Conservation (phyloP, 2,329 filamentous ascomycete species). For the Ceratocystis destructans region DNA sequence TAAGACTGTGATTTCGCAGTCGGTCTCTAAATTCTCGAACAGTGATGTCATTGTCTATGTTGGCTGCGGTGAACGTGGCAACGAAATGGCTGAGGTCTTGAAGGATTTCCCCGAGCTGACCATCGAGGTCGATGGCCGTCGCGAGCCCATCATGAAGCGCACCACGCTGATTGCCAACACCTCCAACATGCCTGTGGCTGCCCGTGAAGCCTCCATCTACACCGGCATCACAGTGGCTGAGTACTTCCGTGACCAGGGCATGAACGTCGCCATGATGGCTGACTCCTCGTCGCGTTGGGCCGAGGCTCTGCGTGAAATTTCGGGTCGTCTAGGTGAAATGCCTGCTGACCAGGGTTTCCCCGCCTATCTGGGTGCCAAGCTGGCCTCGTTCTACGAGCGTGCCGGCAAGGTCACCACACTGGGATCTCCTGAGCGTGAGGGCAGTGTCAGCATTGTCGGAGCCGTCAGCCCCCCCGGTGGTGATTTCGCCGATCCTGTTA, state of each 20-base stretch:
- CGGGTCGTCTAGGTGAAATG: constrained; percentile 98
- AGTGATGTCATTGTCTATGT: constrained; percentile 98
- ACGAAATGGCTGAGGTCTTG: constrained; percentile 99
- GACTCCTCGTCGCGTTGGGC: constrained; percentile 98
- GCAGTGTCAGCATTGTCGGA: constrained; percentile 94
- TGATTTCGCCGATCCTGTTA: constrained; percentile 98
- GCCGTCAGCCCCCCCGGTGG: constrained; percentile 94
- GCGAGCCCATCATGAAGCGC: constrained; percentile 99
- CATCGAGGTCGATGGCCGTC: constrained; percentile 84
- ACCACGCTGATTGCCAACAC: constrained; percentile 97
- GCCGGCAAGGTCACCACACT: constrained; percentile 76
- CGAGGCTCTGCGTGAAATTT: constrained; percentile 95
- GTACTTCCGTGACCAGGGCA: constrained; percentile 94
- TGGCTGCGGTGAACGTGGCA: constrained; percentile 80
- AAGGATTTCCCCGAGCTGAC: constrained; percentile 99
- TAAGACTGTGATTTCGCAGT: constrained; percentile 98
- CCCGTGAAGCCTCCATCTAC: constrained; percentile 97
- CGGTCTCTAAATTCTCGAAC: constrained; percentile 99
- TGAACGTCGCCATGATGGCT: constrained; percentile 99
- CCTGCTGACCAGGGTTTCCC: constrained; percentile 99
- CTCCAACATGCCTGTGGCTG: constrained; percentile 98
- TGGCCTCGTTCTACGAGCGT: constrained; percentile 98
- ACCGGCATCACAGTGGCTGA: constrained; percentile 89
- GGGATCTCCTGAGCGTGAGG: constrained; percentile 75
- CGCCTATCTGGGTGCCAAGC: constrained; percentile 88